A percentile compares a stretch with the other conserved stretches of the same genome.
phyloP scores from a whole-genome alignment of 257 asterid species.

The Gardenia jasminoides region DNA sequence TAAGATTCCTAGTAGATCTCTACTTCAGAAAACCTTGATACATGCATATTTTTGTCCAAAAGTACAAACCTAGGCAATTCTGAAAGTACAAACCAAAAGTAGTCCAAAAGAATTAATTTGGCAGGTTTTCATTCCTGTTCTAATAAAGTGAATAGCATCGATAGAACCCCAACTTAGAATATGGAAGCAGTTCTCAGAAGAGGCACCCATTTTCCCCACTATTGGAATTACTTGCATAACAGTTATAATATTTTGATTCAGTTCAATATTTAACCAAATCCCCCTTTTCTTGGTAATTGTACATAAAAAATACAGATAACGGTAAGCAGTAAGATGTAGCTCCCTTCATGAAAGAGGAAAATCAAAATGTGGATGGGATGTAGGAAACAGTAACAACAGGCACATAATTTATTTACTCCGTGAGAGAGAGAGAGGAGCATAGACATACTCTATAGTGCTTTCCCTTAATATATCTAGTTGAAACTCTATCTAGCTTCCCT shows the following conservation, averaged over 20 bases:
- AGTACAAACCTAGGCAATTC: not conserved
- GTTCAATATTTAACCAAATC: not conserved
- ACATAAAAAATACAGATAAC: not conserved
- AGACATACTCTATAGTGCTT: constrained; percentile 79
- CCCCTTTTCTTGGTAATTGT: no score
- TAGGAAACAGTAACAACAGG: not conserved
- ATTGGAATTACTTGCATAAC: not conserved
- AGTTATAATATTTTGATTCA: not conserved
- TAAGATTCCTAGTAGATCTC: not conserved
- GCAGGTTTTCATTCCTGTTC: not conserved
- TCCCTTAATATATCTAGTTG: constrained; percentile 69
- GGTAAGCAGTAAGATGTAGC: not conserved
- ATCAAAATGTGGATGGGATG: not conserved
- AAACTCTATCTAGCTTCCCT: constrained; percentile 66
- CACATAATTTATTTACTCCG: not conserved
- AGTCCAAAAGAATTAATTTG: not conserved
- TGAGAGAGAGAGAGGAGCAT: not conserved
- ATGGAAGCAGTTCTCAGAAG: not conserved
- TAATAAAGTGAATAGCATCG: not conserved
- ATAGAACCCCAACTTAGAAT: not conserved
- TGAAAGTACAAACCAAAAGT: not conserved
- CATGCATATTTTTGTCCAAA: not conserved
- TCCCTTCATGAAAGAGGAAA: not conserved
- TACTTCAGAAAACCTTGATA: not conserved
- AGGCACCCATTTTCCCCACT: not conserved